Evolutionary conservation across 2,329 filamentous ascomycete species (phyloP), one percentile per base, ranked within the genome.

Genomic region (Fusarium agapanthi): DNA sequence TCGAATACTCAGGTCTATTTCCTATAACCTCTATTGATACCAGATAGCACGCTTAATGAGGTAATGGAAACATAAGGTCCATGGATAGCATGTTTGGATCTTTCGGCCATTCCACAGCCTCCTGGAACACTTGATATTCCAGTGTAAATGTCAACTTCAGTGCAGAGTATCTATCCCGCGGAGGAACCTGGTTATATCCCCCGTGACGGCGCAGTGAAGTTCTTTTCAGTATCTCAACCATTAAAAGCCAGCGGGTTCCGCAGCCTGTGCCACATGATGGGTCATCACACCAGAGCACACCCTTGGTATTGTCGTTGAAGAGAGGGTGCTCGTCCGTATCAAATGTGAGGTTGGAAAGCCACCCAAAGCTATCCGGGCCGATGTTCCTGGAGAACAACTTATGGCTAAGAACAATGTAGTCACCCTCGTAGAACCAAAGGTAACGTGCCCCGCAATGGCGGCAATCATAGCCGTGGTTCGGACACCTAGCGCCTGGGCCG

Each of bases 321-420:
- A 72, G 44, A 4, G 59, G 51, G 11, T 60, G 22, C 8, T 38
- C 7, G 3, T 20, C 15, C 0, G 11, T 16, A 22, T 44, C 9
- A 7, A 56, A 69, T 20, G 34, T 54, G 4, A 69, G 37, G 8
- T 51, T 69, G 1, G 56, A 44, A 20, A 70, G 50, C 67, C 67
- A 70, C 7, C 26, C 41, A 16, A 40, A n/a, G 6, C 28, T 28
- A 1, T 59, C 10, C 2, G 24, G 45, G 1, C 22, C 9, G 1
- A 12, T 26, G 7, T 44, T 44, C 5, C 4, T 6, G 1, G 16
- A 13, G 11, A 13, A 4, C 4, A 10, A 5, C 7, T 20, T 1
- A 14, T 10, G 3, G 3, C 7, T 3, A 13, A 45, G 37, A 9
- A 51, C 15, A 20, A 63, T 35, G 22, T 16, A 24, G 20, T 58